Base-by-base conservation (phyloP, 2,329 filamentous ascomycete genomes). In the Apiospora sp. region DNA sequence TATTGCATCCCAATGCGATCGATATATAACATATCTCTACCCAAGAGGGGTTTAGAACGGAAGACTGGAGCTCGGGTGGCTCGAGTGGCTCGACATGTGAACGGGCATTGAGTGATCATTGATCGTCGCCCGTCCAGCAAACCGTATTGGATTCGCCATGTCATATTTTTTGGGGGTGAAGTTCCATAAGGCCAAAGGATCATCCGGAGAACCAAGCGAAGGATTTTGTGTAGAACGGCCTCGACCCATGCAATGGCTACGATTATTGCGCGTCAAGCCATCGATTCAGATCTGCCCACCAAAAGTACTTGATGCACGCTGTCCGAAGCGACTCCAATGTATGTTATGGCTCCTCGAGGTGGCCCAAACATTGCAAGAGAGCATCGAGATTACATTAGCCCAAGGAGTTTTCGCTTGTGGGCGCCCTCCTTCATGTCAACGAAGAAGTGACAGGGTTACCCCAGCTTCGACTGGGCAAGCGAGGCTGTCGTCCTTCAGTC, bases 371-470 rank as follows among this genome's bases (percentile, higher is more conserved):
- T 10, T 12, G 8, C 30, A 64, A 34, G 30, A 64, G 22, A 64
- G 27, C 54, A 61, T 61, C 27, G 54, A 61, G 58, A 64, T 64
- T 41, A 41, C 58, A 64, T 10, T 37, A n/a, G 30, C 34, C 58
- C 34, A 64, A 64, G 30, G 30, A 34, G 34, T 64, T 64, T 64
- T 30, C 37, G n/a, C 19, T 12, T 24, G 30, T 41, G 37, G 37
- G 58, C 58, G 58, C 58, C 34, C 6, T 64, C 34, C 34, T n/a
- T 22, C 58, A 22, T 41, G 58, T 64, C 58, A 64, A n/a, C 58
- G n/a, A 37, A 64, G 34, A 64, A 4, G 34, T 22, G 58, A 19
- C 58, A 64, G 41, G 58, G 58, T 64, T 64, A 64, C 58, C 58
- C 58, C 58, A 22, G 58, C 58, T 41, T 22, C 19, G 34, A 64